Percentiles rank a stretch among this genome's conserved stretches.
phyloP scores from a whole-genome alignment of 495 filamentous ascomycete species.

The Talaromyces stipitatus region DNA sequence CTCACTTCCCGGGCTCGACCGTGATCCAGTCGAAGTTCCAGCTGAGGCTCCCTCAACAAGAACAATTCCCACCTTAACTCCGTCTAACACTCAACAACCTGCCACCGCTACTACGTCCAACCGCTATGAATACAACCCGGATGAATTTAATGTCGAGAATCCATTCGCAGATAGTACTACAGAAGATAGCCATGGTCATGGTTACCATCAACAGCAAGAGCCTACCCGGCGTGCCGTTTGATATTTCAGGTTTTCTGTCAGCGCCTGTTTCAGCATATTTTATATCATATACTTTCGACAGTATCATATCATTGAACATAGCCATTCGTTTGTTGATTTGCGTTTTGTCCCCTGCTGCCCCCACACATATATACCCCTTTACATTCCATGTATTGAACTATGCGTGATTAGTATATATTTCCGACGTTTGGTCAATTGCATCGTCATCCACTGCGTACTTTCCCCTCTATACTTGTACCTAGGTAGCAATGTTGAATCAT shows the following conservation, averaged over 20 bases:
- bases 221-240: not conserved
- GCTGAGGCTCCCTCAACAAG: not conserved
- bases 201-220: not conserved
- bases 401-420: not conserved
- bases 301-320: not conserved
- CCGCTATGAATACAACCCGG: slow-evolving; percentile 33
- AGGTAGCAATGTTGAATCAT: too few species aligned
- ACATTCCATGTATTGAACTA: not conserved
- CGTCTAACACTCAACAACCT: not conserved
- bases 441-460: not conserved
- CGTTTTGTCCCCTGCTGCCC: not conserved
- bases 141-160: slow-evolving; percentile 38
- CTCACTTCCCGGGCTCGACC: not conserved
- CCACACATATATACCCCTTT: not conserved
- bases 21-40: not conserved
- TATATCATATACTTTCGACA: not conserved
- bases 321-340: not conserved
- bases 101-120: not conserved
- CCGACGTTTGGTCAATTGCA: not conserved
- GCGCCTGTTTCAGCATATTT: not conserved
- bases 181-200: not conserved
- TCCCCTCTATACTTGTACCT: too few species aligned
- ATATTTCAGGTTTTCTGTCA: not conserved
- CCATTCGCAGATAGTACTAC: slow-evolving; percentile 32
- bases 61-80: not conserved